Conservation (phyloP, 1,139 yeast genomes). For the Debaryomyces udenii region DNA sequence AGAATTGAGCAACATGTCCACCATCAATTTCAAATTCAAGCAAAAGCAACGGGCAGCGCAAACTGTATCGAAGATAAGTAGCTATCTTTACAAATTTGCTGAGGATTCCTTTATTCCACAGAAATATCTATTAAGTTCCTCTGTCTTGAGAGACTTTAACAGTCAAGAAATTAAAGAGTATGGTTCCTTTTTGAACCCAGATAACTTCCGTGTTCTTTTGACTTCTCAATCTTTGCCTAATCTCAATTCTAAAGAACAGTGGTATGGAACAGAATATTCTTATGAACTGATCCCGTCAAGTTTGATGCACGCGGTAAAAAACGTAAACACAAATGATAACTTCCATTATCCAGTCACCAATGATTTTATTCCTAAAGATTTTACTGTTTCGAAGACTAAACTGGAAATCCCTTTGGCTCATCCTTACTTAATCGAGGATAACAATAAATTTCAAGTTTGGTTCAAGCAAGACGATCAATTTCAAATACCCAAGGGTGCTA, state of each 20-base stretch:
- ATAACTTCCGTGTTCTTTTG: conserved; percentile 64
- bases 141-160: conserved; percentile 63
- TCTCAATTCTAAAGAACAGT: conserved; percentile 58
- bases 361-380: conserved; percentile 79
- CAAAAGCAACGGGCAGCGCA: conserved; percentile 67
- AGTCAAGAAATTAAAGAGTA: conserved; percentile 56
- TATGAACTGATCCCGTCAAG: conserved; percentile 45
- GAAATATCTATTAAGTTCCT: conserved; percentile 57
- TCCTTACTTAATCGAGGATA: conserved; percentile 43
- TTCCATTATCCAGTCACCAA: conserved; percentile 71
- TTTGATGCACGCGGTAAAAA: conserved; percentile 38
- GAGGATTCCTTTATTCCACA: conserved; percentile 58
- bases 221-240: conserved; percentile 52
- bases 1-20: conserved; percentile 50
- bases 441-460: conserved; percentile 61
- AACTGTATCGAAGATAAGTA: conserved; percentile 58
- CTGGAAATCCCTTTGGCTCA: conserved; percentile 32
- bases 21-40: conserved; percentile 61
- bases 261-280: conserved; percentile 89
- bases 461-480: conserved; percentile 89
- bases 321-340: conserved; percentile 34
- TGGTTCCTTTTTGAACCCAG: conserved; percentile 52
- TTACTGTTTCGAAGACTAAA: conserved; percentile 55
- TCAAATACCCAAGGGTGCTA: conserved; percentile 83
- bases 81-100: conserved; percentile 40